Conservation (phyloP, 2,329 filamentous ascomycete species). For the Alternaria brassicicola region DNA sequence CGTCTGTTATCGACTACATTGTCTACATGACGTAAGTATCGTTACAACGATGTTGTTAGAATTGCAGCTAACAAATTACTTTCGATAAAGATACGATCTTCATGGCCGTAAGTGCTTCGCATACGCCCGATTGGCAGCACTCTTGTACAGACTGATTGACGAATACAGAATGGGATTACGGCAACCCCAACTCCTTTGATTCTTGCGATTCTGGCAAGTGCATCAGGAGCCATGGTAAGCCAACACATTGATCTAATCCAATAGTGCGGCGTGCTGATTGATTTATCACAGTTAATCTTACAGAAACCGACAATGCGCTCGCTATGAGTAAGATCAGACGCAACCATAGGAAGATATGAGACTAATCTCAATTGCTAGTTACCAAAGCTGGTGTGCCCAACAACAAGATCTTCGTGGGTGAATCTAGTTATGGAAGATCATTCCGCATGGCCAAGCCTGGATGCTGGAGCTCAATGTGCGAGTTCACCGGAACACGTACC, state of each 20-base stretch:
- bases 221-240: neutral
- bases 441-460: conserved; percentile 43
- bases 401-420: conserved; percentile 44
- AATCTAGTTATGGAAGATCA: conserved; percentile 44
- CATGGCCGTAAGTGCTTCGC: neutral
- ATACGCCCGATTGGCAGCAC: too few relatives aligned
- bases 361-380: conserved; percentile 11
- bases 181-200: neutral
- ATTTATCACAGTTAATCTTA: neutral
- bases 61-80: too few relatives aligned
- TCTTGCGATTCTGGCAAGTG: neutral
- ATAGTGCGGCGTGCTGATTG: too few relatives aligned
- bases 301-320: neutral
- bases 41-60: too few relatives aligned
- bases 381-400: conserved; percentile 44
- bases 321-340: conserved; percentile 29
- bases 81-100: neutral
- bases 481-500: conserved; percentile 37
- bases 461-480: conserved; percentile 46
- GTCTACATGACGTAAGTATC: conserved; percentile 41
- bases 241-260: too few relatives aligned
- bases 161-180: neutral
- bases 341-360: too few relatives aligned
- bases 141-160: too few relatives aligned
- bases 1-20: conserved; percentile 35